These are phyloP conservation scores for Keithomyces neogunnii DNA, from an alignment of 2,329 filamentous ascomycete species.

Conservation along the genomic window DNA sequence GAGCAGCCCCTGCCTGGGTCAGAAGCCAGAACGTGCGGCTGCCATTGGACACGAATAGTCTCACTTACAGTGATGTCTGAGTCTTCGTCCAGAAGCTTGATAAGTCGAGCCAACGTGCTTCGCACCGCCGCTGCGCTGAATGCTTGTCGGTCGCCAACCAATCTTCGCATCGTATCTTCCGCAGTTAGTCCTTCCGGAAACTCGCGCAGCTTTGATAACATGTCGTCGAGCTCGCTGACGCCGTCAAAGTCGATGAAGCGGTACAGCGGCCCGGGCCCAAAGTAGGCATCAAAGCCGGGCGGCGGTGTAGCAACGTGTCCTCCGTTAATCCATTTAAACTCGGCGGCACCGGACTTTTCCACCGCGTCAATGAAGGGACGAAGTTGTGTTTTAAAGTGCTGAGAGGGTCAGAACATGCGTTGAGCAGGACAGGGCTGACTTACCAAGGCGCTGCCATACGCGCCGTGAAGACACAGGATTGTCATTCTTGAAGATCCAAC, in stretches of 20 bases:
- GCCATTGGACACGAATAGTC: too few species aligned
- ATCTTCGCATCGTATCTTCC: slow-evolving; percentile 47
- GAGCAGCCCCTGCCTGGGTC: slow-evolving; percentile 34
- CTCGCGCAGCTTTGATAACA: slow-evolving; percentile 43
- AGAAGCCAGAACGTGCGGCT: background rate
- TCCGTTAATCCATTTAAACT: slow-evolving; percentile 44
- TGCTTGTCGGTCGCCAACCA: slow-evolving; percentile 27
- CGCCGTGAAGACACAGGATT: slow-evolving; percentile 49
- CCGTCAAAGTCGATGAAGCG: slow-evolving; percentile 44
- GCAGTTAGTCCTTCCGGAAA: slow-evolving; percentile 43
- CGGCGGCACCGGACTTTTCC: slow-evolving; percentile 8
- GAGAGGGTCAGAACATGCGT: background rate
- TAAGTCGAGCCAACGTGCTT: slow-evolving; percentile 17
- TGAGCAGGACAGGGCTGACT: background rate
- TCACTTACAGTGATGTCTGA: slow-evolving; percentile 20
- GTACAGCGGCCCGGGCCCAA: slow-evolving; percentile 45
- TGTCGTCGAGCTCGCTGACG: slow-evolving; percentile 32
- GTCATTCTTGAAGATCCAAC: slow-evolving; percentile 29
- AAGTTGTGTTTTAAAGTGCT: slow-evolving; percentile 50
- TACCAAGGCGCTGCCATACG: slow-evolving; percentile 48
- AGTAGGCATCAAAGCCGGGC: slow-evolving; percentile 47
- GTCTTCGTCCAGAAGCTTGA: slow-evolving; percentile 35
- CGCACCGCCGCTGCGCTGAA: slow-evolving; percentile 11
- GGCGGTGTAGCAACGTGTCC: slow-evolving; percentile 41
- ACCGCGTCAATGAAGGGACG: slow-evolving; percentile 20